Evolutionary conservation across 2,329 filamentous ascomycete species (phyloP).

Genomic region (Trichoderma pleuroti): DNA sequence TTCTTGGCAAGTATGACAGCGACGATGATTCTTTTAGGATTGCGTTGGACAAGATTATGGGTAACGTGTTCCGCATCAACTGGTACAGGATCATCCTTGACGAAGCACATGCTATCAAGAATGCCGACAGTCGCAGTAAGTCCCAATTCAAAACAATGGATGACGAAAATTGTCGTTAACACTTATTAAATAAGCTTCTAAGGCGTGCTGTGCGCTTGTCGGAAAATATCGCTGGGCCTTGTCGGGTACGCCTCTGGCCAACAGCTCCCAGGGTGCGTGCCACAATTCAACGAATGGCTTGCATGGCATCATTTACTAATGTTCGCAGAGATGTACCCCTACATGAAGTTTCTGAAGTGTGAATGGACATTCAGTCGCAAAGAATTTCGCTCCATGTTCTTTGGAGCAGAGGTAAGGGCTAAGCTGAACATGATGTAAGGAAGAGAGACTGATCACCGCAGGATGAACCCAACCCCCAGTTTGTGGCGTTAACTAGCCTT

Average conservation of each 20-base stretch:
- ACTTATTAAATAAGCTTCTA: slow-evolving; percentile 18
- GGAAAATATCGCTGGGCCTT: slow-evolving; percentile 36
- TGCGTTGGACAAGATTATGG: slow-evolving; percentile 34
- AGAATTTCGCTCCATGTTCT: slow-evolving; percentile 15
- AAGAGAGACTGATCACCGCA: background rate
- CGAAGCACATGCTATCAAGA: slow-evolving; percentile 56
- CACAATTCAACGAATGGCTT: too few species aligned
- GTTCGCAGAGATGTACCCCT: slow-evolving; percentile 35
- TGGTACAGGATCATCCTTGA: slow-evolving; percentile 55
- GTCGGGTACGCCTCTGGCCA: slow-evolving; percentile 37
- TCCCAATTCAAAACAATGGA: background rate
- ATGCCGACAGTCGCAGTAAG: slow-evolving; percentile 35
- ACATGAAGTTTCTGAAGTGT: slow-evolving; percentile 33
- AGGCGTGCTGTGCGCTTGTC: slow-evolving; percentile 27
- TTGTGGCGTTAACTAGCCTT: slow-evolving; percentile 23
- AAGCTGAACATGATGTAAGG: slow-evolving; percentile 18
- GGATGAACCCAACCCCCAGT: slow-evolving; percentile 16
- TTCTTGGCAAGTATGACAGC: background rate
- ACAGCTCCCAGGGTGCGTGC: slow-evolving; percentile 29
- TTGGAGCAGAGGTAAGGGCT: background rate
- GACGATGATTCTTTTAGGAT: slow-evolving; percentile 26
- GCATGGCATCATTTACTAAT: slow-evolving; percentile 11
- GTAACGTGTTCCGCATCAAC: slow-evolving; percentile 28
- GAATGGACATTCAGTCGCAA: background rate
- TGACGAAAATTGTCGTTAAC: too few species aligned